These are phyloP conservation scores for Barbarea vulgaris DNA, from an alignment of 345 rosid species.

Conservation along the genomic window DNA sequence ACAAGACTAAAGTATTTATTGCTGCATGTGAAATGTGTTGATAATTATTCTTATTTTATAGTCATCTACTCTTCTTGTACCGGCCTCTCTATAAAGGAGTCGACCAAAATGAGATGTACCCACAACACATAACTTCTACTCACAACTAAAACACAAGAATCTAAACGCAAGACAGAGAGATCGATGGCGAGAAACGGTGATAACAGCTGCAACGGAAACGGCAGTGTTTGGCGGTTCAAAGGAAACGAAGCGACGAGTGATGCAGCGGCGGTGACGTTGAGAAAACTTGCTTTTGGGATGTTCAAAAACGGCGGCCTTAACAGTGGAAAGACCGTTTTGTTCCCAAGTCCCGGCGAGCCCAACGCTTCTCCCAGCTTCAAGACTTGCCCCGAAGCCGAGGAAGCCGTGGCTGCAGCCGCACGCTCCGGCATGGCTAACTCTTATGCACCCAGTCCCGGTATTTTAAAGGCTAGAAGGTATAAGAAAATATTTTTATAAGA, in stretches of 20 bases:
- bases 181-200: slow-evolving; percentile 18
- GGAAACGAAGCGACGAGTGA: slow-evolving; percentile 30
- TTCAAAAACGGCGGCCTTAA: slow-evolving; percentile 39
- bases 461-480: slow-evolving; percentile 59
- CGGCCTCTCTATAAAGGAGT: slow-evolving; percentile 3
- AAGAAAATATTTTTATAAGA: too few relatives aligned
- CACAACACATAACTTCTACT: neutral
- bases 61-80: neutral
- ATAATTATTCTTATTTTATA: neutral
- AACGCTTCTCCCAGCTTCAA: slow-evolving; percentile 51
- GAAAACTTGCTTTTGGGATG: slow-evolving; percentile 41
- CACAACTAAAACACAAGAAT: neutral
- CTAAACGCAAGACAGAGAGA: neutral
- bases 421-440: slow-evolving; percentile 52
- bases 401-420: slow-evolving; percentile 51
- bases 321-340: slow-evolving; percentile 42
- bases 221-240: slow-evolving; percentile 30
- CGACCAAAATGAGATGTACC: neutral
- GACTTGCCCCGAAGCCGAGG: slow-evolving; percentile 50
- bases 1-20: neutral
- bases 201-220: neutral
- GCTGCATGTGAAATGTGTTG: neutral
- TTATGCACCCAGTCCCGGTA: slow-evolving; percentile 49
- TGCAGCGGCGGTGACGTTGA: slow-evolving; percentile 37
- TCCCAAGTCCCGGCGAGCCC: slow-evolving; percentile 65